Percentiles rank a stretch among this genome's conserved stretches.
phyloP scores from a whole-genome alignment of 192 early-diverging fungal species.

The Coemansia sp. region DNA sequence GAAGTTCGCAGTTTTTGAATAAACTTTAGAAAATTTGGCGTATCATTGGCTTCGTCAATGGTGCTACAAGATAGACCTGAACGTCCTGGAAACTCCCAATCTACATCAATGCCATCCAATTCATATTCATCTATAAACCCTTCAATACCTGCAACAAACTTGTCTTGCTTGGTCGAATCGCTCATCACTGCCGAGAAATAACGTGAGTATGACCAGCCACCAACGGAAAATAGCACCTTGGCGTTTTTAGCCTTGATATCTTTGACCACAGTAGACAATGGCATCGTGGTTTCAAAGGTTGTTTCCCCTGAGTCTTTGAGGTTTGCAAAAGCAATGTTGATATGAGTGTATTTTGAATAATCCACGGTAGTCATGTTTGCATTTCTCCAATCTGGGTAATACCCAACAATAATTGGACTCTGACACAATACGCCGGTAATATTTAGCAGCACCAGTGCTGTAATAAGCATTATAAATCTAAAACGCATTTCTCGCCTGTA shows the following conservation, averaged over 20 bases:
- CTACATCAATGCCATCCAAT: not conserved
- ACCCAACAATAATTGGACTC: not conserved
- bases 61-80: not conserved
- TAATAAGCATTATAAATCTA: not conserved
- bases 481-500: not conserved
- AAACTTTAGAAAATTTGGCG: not conserved
- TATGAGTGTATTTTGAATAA: not conserved
- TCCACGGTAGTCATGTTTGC: not conserved
- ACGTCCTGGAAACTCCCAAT: not conserved
- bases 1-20: slow-evolving; percentile 4
- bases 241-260: too few species aligned
- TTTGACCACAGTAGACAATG: too few species aligned
- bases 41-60: not conserved
- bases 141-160: too few species aligned
- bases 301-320: not conserved
- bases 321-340: not conserved
- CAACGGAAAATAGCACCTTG: too few species aligned
- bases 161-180: too few species aligned
- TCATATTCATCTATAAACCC: too few species aligned
- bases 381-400: not conserved
- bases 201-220: too few species aligned
- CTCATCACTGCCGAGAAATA: too few species aligned
- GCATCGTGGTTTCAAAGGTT: too few species aligned
- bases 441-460: not conserved
- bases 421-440: not conserved